Percentiles rank a stretch among this genome's conserved stretches.
Evolutionary conservation across 139 green algal genomes (phyloP).

Genomic region (Volvox reticuliferus): DNA sequence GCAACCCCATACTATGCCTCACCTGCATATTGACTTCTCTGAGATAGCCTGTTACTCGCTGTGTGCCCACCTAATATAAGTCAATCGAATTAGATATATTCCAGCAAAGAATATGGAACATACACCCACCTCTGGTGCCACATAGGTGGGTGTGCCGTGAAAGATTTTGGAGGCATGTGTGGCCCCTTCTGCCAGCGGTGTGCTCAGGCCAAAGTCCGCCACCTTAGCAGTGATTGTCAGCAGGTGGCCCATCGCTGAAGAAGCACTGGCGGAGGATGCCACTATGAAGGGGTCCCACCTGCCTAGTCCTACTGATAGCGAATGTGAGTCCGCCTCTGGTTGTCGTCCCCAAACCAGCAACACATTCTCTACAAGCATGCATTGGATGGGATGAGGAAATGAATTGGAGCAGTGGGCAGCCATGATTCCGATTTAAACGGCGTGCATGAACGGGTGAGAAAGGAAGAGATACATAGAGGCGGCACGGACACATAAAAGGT

Average conservation of each 20-base stretch:
- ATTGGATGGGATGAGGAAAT: no score
- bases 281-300: background rate
- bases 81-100: no score
- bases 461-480: no score
- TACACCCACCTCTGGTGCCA: slow-evolving; percentile 1
- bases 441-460: no score
- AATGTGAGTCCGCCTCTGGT: background rate
- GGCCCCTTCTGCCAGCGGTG: background rate
- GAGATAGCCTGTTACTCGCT: no score
- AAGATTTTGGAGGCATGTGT: background rate
- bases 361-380: background rate
- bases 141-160: background rate
- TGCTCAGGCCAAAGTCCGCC: slow-evolving; percentile 24
- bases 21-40: no score
- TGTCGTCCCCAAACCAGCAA: background rate
- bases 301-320: background rate
- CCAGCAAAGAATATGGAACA: background rate
- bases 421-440: no score
- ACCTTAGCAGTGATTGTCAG: slow-evolving; percentile 5
- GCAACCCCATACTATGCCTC: background rate
- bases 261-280: no score
- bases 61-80: no score
- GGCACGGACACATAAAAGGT: no score
- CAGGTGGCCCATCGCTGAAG: no score
- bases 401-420: no score